Evolutionary conservation across 1,284 basidiomycete genomes (phyloP).

Genomic region (Xanthoconium separans): DNA sequence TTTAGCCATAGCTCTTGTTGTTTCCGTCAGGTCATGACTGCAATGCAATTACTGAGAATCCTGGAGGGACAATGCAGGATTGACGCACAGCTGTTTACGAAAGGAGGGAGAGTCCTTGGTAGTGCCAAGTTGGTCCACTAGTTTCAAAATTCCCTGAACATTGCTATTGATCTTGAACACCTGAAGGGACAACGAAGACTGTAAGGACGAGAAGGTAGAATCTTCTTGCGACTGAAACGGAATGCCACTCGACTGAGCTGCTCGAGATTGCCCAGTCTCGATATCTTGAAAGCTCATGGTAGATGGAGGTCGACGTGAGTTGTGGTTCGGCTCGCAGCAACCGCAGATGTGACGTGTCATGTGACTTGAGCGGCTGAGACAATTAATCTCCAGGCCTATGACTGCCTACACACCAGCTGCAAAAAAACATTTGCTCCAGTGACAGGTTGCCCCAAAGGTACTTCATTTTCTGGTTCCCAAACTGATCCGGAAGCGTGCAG

Average conservation of each 20-base stretch:
- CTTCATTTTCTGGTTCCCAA: too few species aligned
- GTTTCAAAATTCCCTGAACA: slow-evolving; percentile 90
- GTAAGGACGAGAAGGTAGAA: slow-evolving; percentile 72
- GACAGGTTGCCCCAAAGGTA: too few species aligned
- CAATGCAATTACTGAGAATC: slow-evolving; percentile 3
- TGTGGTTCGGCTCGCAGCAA: slow-evolving; percentile 3
- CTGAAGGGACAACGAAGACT: slow-evolving; percentile 88
- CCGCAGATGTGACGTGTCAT: slow-evolving; percentile 1
- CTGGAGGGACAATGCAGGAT: background rate
- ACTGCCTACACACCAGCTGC: too few species aligned
- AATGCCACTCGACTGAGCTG: slow-evolving; percentile 40
- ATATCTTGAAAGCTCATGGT: slow-evolving; percentile 80
- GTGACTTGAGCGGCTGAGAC: slow-evolving; percentile 7
- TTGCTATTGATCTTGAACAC: slow-evolving; percentile 99
- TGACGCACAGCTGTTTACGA: slow-evolving; percentile 75
- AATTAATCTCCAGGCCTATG: too few species aligned
- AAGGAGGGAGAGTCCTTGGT: slow-evolving; percentile 72
- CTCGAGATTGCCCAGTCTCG: slow-evolving; percentile 58
- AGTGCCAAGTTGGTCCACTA: slow-evolving; percentile 90
- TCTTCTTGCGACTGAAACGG: slow-evolving; percentile 62
- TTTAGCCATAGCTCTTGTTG: slow-evolving; percentile 93
- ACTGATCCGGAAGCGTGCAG: too few species aligned
- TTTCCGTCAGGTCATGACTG: slow-evolving; percentile 88
- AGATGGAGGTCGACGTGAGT: background rate
- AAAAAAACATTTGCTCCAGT: too few species aligned